Conservation (phyloP, 345 rosid species). For the Durio zibethinus region DNA sequence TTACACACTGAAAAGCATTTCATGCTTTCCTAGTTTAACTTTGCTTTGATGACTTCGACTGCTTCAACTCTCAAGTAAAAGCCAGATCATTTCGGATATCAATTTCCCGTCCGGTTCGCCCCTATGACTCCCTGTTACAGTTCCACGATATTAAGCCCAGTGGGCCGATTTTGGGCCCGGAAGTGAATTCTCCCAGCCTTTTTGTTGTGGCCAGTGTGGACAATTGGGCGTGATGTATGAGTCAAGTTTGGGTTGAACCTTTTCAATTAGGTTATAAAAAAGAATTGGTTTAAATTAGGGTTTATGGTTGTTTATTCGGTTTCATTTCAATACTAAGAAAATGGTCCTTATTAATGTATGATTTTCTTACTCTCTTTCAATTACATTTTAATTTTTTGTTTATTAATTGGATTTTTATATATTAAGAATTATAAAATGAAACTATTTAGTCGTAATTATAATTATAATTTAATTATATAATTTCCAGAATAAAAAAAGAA, state of each 20-base stretch:
- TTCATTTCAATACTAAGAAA: not conserved
- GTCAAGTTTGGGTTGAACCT: not conserved
- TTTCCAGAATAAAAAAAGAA: too few relatives aligned
- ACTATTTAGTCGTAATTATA: too few relatives aligned
- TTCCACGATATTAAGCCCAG: not conserved
- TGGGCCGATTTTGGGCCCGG: too few relatives aligned
- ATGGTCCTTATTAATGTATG: not conserved
- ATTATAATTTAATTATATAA: too few relatives aligned
- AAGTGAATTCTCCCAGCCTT: not conserved
- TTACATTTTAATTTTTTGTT: too few relatives aligned
- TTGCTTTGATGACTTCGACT: not conserved
- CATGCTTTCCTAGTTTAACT: not conserved
- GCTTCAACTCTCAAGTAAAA: not conserved
- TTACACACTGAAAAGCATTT: slow-evolving; percentile 7
- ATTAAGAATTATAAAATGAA: too few relatives aligned
- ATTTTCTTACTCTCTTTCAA: too few relatives aligned
- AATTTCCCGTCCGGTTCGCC: not conserved
- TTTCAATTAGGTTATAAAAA: not conserved
- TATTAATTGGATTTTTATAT: too few relatives aligned
- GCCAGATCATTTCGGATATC: not conserved
- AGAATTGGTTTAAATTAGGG: too few relatives aligned
- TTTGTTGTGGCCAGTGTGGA: too few relatives aligned
- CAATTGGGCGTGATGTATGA: too few relatives aligned
- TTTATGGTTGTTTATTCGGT: not conserved
- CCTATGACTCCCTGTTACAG: not conserved